These are phyloP conservation scores for Alternaria sp. DNA, from an alignment of 2,329 filamentous ascomycete genomes.

Conservation along the genomic window DNA sequence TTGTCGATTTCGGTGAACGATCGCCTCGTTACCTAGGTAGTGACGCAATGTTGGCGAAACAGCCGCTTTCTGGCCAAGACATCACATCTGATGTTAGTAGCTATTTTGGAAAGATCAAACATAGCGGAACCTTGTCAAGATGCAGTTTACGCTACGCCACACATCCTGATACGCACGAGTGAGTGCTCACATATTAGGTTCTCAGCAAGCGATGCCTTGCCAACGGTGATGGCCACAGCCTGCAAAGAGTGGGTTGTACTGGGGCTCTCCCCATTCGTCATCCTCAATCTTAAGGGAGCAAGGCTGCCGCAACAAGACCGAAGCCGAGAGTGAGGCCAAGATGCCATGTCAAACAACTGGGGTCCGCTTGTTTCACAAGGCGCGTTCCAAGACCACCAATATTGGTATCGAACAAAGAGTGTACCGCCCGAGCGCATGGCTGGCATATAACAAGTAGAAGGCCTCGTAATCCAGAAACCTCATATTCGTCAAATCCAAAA, in stretches of 20 bases:
- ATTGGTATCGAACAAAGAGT: conserved; percentile 1
- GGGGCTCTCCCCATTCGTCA: not conserved
- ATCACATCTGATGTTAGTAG: not conserved
- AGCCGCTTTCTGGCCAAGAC: not conserved
- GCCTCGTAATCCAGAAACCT: not conserved
- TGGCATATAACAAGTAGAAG: conserved; percentile 1
- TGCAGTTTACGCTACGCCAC: not conserved
- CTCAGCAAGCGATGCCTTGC: not conserved
- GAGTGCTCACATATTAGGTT: not conserved
- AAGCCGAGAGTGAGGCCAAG: conserved; percentile 6
- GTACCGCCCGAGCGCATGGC: not conserved
- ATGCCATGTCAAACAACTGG: conserved; percentile 9
- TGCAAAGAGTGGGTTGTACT: not conserved
- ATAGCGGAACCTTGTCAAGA: not conserved
- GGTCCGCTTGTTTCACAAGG: conserved; percentile 11
- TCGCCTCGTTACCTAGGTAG: not conserved
- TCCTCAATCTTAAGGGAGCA: not conserved
- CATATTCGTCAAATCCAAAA: not conserved
- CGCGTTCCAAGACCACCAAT: conserved; percentile 7
- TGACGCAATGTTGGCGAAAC: not conserved
- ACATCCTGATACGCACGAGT: not conserved
- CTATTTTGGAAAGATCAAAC: not conserved
- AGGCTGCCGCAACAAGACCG: conserved; percentile 1
- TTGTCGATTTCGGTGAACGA: not conserved
- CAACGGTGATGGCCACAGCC: not conserved